A percentile compares a stretch with the other conserved stretches of the same genome.
phyloP scores from a whole-genome alignment of 2,329 filamentous ascomycete genomes.

The Aspergillus persii region DNA sequence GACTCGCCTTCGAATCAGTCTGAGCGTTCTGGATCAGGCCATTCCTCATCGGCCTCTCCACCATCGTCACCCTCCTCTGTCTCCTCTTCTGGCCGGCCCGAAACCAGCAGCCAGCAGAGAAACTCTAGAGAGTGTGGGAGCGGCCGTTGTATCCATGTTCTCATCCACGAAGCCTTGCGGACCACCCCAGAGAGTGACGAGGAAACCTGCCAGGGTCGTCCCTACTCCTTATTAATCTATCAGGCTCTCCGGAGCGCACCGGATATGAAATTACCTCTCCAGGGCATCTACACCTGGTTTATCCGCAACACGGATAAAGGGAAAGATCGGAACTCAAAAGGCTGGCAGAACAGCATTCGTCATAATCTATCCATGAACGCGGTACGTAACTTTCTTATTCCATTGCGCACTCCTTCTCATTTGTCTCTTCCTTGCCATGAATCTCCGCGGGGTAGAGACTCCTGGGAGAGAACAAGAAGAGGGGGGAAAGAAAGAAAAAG shows the following conservation, averaged over 20 bases:
- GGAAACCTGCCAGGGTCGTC: slow-evolving; percentile 50
- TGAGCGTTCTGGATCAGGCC: neutral
- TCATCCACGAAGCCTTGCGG: slow-evolving; percentile 22
- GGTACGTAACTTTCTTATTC: slow-evolving; percentile 53
- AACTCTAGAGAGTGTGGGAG: too few species aligned
- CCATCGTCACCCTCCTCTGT: slow-evolving; percentile 23
- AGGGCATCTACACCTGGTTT: slow-evolving; percentile 92
- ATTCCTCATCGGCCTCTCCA: slow-evolving; percentile 10
- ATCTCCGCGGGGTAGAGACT: neutral
- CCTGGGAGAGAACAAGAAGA: neutral
- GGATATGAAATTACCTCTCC: slow-evolving; percentile 69
- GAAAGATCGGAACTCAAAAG: slow-evolving; percentile 58
- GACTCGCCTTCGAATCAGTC: slow-evolving; percentile 8
- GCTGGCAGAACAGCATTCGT: slow-evolving; percentile 94
- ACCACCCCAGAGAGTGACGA: slow-evolving; percentile 22
- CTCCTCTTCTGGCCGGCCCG: slow-evolving; percentile 18
- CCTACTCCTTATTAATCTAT: slow-evolving; percentile 82
- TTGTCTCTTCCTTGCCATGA: slow-evolving; percentile 6
- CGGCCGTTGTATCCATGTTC: too few species aligned
- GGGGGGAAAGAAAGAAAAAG: neutral
- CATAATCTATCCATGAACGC: slow-evolving; percentile 96
- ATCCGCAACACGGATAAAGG: slow-evolving; percentile 74
- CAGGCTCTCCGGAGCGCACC: slow-evolving; percentile 68
- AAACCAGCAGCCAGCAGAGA: too few species aligned
- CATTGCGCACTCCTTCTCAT: slow-evolving; percentile 7